Percentiles rank a stretch among this genome's conserved stretches.
Evolutionary conservation across 2,329 filamentous ascomycete species (phyloP).

Genomic region (Raffaelea ambrosiae): DNA sequence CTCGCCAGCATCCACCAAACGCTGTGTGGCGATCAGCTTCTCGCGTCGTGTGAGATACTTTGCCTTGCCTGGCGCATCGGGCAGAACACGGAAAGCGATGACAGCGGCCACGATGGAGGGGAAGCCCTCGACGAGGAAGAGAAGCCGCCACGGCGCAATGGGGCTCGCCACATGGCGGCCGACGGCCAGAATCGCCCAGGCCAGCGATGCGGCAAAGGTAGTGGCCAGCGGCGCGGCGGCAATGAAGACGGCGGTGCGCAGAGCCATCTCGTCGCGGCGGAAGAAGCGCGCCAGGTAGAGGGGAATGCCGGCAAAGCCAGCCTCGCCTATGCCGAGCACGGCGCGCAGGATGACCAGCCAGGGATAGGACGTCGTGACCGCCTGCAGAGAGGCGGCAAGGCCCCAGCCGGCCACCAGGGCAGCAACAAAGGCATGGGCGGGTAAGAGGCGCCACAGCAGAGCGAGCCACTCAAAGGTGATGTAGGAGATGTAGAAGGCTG

Average conservation of each 20-base stretch:
- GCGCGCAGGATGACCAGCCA: slow-evolving; percentile 46
- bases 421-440: slow-evolving; percentile 51
- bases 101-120: slow-evolving; percentile 70
- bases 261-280: slow-evolving; percentile 64
- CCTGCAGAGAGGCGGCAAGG: slow-evolving; percentile 65
- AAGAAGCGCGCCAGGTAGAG: slow-evolving; percentile 60
- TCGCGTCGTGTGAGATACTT: slow-evolving; percentile 54
- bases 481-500: slow-evolving; percentile 55
- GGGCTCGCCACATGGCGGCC: slow-evolving; percentile 36
- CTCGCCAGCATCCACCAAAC: slow-evolving; percentile 36
- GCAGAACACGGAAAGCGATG: slow-evolving; percentile 65
- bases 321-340: slow-evolving; percentile 54
- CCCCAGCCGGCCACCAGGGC: slow-evolving; percentile 71
- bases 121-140: slow-evolving; percentile 80
- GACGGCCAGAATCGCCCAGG: slow-evolving; percentile 67
- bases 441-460: slow-evolving; percentile 50
- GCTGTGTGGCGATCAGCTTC: slow-evolving; percentile 60
- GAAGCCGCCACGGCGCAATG: slow-evolving; percentile 74
- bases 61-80: slow-evolving; percentile 64
- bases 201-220: slow-evolving; percentile 70
- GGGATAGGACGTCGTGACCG: slow-evolving; percentile 54
- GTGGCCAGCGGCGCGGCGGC: slow-evolving; percentile 77
- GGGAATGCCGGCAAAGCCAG: slow-evolving; percentile 56
- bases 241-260: slow-evolving; percentile 79
- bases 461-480: slow-evolving; percentile 59